Percentiles rank a stretch among this genome's conserved stretches.
Evolutionary conservation across 2,329 filamentous ascomycete species (phyloP).

Genomic region (Drechmeria coniospora): DNA sequence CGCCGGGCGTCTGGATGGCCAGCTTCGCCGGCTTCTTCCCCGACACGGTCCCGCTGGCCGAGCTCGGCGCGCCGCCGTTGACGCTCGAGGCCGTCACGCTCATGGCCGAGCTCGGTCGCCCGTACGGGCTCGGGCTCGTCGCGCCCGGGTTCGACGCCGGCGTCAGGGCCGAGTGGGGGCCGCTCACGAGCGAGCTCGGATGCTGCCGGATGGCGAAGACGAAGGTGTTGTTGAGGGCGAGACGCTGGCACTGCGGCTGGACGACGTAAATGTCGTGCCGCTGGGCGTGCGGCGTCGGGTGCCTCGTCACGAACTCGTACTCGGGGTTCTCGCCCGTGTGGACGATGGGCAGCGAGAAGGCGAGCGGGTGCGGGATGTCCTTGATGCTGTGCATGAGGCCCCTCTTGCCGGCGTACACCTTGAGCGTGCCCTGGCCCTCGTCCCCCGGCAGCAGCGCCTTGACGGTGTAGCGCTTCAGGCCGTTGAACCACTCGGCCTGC

Average conservation of each 20-base stretch:
- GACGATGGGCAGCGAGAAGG: slow-evolving; percentile 75
- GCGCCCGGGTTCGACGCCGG: slow-evolving; percentile 31
- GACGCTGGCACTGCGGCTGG: slow-evolving; percentile 77
- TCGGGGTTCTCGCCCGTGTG: slow-evolving; percentile 86
- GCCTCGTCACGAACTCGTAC: slow-evolving; percentile 83
- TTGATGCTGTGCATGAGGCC: slow-evolving; percentile 96
- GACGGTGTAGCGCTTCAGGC: slow-evolving; percentile 79
- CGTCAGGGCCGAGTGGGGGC: slow-evolving; percentile 21
- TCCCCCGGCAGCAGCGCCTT: slow-evolving; percentile 87
- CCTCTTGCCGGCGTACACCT: slow-evolving; percentile 84
- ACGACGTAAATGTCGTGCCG: slow-evolving; percentile 93
- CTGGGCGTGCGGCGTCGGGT: slow-evolving; percentile 95
- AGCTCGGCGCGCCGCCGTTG: slow-evolving; percentile 40
- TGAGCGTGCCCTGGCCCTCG: slow-evolving; percentile 74
- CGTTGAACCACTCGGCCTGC: slow-evolving; percentile 81
- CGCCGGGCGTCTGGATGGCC: slow-evolving; percentile 83
- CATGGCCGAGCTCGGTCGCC: slow-evolving; percentile 45
- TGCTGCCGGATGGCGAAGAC: slow-evolving; percentile 94
- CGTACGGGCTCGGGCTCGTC: slow-evolving; percentile 45
- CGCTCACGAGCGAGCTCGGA: slow-evolving; percentile 39
- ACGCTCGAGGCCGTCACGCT: slow-evolving; percentile 46
- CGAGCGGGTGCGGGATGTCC: slow-evolving; percentile 84
- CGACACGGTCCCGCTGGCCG: slow-evolving; percentile 33
- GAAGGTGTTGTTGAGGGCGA: slow-evolving; percentile 93
- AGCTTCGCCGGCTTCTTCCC: slow-evolving; percentile 83